Conservation (phyloP, 345 rosid genomes). For the Syzygium grande region DNA sequence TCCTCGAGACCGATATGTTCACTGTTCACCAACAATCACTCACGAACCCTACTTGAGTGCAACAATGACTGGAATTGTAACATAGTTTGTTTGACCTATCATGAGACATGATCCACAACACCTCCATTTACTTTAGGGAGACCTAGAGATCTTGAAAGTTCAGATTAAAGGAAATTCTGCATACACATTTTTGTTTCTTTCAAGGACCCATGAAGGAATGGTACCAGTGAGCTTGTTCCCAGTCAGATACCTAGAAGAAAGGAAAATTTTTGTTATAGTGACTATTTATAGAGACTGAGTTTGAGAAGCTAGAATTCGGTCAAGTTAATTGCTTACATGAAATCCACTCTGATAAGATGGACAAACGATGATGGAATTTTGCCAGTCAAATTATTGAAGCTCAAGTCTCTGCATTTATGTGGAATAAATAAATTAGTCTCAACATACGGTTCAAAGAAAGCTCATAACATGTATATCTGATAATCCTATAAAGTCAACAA, state of each 20-base stretch:
- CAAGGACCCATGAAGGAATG: conserved; percentile 45
- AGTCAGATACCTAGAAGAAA: conserved; percentile 53
- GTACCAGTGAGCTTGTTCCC: conserved; percentile 62
- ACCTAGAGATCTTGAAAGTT: not conserved
- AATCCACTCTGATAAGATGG: conserved; percentile 43
- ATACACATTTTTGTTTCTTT: conserved; percentile 63
- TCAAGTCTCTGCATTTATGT: conserved; percentile 56
- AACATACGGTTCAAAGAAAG: not conserved
- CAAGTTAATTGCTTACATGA: conserved; percentile 43
- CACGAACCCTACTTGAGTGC: not conserved
- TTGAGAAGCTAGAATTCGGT: not conserved
- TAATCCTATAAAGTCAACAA: not conserved
- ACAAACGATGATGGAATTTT: conserved; percentile 54
- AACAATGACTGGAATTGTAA: not conserved
- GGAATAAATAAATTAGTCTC: not conserved
- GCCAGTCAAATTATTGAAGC: conserved; percentile 67
- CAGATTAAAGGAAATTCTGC: conserved; percentile 9
- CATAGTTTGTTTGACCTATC: not conserved
- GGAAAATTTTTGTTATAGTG: not conserved
- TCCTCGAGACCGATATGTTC: not conserved
- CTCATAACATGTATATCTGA: not conserved
- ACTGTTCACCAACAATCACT: not conserved
- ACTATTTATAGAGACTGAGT: not conserved
- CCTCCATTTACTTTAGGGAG: not conserved
- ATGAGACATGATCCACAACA: not conserved